Evolutionary conservation across 2,329 filamentous ascomycete species (phyloP).

Genomic region (Pseudocercospora fijiensis): DNA sequence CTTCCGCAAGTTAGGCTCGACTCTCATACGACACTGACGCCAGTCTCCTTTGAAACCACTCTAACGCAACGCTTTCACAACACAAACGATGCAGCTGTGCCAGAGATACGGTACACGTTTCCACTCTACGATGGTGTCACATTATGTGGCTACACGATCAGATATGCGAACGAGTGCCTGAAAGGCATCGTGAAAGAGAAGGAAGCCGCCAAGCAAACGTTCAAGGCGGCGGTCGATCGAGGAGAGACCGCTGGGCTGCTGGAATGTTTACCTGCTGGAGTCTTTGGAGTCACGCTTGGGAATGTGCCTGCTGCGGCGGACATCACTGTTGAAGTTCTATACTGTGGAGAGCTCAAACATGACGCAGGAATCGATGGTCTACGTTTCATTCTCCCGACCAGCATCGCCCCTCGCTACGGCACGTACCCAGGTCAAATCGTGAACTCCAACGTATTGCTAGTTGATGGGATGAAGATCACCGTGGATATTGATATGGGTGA

Average conservation of each 20-base stretch:
- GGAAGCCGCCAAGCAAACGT: conserved; percentile 60
- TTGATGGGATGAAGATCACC: conserved; percentile 53
- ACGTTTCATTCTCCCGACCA: conserved; percentile 67
- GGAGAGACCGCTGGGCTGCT: conserved; percentile 65
- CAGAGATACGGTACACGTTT: conserved; percentile 65
- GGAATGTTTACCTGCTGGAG: conserved; percentile 62
- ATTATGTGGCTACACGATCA: conserved; percentile 66
- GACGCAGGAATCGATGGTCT: conserved; percentile 67
- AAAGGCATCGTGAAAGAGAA: conserved; percentile 67
- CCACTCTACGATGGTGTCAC: conserved; percentile 71
- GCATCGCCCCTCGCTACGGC: conserved; percentile 67
- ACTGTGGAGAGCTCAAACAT: conserved; percentile 70
- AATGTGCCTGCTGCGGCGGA: conserved; percentile 62
- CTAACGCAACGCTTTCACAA: conserved; percentile 64
- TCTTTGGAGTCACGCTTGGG: conserved; percentile 67
- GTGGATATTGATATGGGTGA: conserved; percentile 61
- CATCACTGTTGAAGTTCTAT: conserved; percentile 62
- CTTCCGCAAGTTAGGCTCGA: conserved; percentile 60
- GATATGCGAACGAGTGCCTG: conserved; percentile 60
- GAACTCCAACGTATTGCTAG: conserved; percentile 25
- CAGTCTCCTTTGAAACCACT: conserved; percentile 53
- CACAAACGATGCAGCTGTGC: conserved; percentile 48
- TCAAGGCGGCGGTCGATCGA: conserved; percentile 56
- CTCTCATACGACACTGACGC: conserved; percentile 61
- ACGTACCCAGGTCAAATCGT: conserved; percentile 43